A percentile compares a stretch with the other conserved stretches of the same genome.
Evolutionary conservation across 345 rosid species (phyloP).

Genomic region (Eucalyptus marginata): DNA sequence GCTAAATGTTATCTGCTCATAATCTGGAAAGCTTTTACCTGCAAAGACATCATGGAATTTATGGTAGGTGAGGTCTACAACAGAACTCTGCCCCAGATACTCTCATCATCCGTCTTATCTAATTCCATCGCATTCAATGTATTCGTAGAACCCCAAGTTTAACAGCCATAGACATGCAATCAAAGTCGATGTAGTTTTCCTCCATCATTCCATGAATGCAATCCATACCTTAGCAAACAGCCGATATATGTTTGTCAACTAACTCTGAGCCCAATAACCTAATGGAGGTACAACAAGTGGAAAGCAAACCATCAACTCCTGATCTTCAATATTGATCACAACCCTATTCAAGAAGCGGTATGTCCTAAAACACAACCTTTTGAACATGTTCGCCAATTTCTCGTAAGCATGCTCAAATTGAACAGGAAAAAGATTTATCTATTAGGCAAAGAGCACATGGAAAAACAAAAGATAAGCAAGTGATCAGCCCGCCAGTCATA

Average conservation of each 20-base stretch:
- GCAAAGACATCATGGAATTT: constrained; percentile 1
- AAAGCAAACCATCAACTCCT: not conserved
- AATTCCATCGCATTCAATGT: not conserved
- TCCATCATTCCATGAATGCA: not conserved
- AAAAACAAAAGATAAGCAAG: not conserved
- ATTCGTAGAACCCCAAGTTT: not conserved
- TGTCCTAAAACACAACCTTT: not conserved
- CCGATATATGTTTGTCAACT: not conserved
- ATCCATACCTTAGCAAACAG: not conserved
- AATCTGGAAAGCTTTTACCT: constrained; percentile 22
- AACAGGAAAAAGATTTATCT: not conserved
- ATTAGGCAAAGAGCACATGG: not conserved
- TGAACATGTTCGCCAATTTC: not conserved
- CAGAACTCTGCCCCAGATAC: not conserved
- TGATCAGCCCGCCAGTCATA: not conserved
- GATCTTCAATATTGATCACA: not conserved
- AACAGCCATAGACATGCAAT: not conserved
- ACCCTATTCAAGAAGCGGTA: not conserved
- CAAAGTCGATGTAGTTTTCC: not conserved
- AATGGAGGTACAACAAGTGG: not conserved
- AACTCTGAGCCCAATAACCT: not conserved
- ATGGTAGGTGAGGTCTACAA: not conserved
- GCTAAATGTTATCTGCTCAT: constrained; percentile 33
- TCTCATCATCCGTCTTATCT: not conserved
- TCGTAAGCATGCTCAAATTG: not conserved